phyloP scores from a whole-genome alignment of 352 stramenopile species.

The Peronospora tabacina region DNA sequence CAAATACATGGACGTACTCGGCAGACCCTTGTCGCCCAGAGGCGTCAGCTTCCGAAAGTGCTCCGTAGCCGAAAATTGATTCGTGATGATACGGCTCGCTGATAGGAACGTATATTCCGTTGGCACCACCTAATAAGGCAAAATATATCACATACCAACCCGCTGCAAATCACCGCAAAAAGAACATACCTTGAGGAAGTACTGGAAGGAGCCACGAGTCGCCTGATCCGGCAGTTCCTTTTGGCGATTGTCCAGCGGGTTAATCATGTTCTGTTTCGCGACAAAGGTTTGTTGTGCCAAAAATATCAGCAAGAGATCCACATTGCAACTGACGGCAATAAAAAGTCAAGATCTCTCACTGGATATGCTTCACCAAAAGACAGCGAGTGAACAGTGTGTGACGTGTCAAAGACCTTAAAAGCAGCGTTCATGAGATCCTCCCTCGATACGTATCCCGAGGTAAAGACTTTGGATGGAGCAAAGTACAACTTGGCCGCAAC shows the following conservation, averaged over 20 bases:
- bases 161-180: background rate
- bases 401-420: slow-evolving; percentile 70
- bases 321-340: background rate
- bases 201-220: slow-evolving; percentile 68
- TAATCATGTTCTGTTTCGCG: slow-evolving; percentile 66
- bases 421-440: slow-evolving; percentile 58
- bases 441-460: slow-evolving; percentile 61
- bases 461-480: slow-evolving; percentile 76
- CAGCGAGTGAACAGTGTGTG: slow-evolving; percentile 54
- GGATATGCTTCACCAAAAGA: slow-evolving; percentile 72
- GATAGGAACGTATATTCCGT: slow-evolving; percentile 91
- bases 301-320: background rate
- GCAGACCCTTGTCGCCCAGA: slow-evolving; percentile 80
- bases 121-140: slow-evolving; percentile 85
- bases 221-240: slow-evolving; percentile 44
- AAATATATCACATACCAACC: background rate
- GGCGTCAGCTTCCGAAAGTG: slow-evolving; percentile 86
- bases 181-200: slow-evolving; percentile 69
- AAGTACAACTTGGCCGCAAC: slow-evolving; percentile 77
- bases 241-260: slow-evolving; percentile 57
- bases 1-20: slow-evolving; percentile 42
- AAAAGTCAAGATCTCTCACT: slow-evolving; percentile 24
- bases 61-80: slow-evolving; percentile 98
- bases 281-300: background rate
- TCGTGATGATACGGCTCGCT: slow-evolving; percentile 84